Conservation (phyloP, 768 basidiomycete genomes). For the Mycena galopus region DNA sequence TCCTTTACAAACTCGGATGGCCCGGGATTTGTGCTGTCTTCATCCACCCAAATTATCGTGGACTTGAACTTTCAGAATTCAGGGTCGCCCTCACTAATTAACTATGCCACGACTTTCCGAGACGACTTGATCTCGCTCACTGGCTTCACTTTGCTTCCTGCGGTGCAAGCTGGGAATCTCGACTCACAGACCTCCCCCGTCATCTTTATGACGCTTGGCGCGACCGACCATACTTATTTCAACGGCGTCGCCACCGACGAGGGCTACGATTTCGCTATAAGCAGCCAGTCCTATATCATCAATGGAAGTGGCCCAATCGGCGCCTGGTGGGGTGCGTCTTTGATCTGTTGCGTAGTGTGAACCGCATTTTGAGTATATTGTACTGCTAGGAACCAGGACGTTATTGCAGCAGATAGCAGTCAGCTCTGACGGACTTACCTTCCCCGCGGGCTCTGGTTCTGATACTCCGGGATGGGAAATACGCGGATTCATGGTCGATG, state of each 20-base stretch:
- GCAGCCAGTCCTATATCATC: constrained; percentile 46
- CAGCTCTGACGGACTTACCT: constrained; percentile 36
- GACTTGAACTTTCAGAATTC: constrained; percentile 43
- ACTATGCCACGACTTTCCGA: constrained; percentile 54
- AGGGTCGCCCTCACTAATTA: constrained; percentile 47
- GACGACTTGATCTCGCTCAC: constrained; percentile 49
- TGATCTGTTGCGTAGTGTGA: background rate
- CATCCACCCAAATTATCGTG: constrained; percentile 51
- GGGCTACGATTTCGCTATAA: constrained; percentile 54
- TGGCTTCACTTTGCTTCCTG: constrained; percentile 43
- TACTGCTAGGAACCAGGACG: constrained; percentile 50
- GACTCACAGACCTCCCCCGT: constrained; percentile 23
- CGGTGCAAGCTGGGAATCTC: constrained; percentile 30
- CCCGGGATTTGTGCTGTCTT: constrained; percentile 45
- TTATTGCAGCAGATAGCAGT: constrained; percentile 54
- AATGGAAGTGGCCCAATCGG: constrained; percentile 51
- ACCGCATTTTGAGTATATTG: background rate
- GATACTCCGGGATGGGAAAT: constrained; percentile 61
- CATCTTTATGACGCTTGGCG: constrained; percentile 49
- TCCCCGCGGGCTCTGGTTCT: constrained; percentile 50
- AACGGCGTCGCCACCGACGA: constrained; percentile 53
- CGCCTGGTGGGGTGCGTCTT: constrained; percentile 54
- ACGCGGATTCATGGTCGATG: constrained; percentile 61
- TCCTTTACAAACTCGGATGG: constrained; percentile 43
- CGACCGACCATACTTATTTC: constrained; percentile 48